Conservation (phyloP, 2,329 filamentous ascomycete genomes). For the Penicillium griseofulvum region DNA sequence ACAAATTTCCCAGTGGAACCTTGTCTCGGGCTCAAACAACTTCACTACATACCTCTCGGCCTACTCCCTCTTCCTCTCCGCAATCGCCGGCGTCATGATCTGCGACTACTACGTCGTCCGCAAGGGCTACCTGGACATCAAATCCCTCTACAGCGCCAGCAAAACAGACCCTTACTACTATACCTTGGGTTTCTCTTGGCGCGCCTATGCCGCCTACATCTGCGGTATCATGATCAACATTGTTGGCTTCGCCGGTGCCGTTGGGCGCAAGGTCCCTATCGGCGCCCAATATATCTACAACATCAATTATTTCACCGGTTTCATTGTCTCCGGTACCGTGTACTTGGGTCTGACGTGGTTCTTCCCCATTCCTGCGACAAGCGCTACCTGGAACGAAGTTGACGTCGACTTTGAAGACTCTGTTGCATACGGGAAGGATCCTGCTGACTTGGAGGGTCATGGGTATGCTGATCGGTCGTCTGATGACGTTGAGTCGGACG, state of each 20-base stretch:
- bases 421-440: constrained; percentile 33
- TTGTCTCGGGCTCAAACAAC: constrained; percentile 71
- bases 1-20: constrained; percentile 51
- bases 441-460: constrained; percentile 27
- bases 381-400: constrained; percentile 74
- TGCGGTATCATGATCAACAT: constrained; percentile 84
- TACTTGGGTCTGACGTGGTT: constrained; percentile 71
- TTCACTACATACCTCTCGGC: constrained; percentile 91
- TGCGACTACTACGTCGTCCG: constrained; percentile 86
- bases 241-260: constrained; percentile 81
- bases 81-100: constrained; percentile 87
- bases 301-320: constrained; percentile 85
- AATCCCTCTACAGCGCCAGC: constrained; percentile 73
- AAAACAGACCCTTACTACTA: constrained; percentile 65
- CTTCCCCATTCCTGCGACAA: constrained; percentile 71
- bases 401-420: constrained; percentile 40
- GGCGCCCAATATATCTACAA: constrained; percentile 86
- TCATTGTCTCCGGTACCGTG: constrained; percentile 63
- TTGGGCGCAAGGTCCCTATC: constrained; percentile 68
- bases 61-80: constrained; percentile 91
- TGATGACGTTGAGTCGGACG: constrained; percentile 10
- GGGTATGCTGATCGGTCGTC: constrained; percentile 10
- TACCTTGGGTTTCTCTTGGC: constrained; percentile 72
- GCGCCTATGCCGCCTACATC: constrained; percentile 79
- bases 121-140: constrained; percentile 74